Evolutionary conservation across 768 basidiomycete genomes (phyloP).

Genomic region (Leccinum subgranulosum): DNA sequence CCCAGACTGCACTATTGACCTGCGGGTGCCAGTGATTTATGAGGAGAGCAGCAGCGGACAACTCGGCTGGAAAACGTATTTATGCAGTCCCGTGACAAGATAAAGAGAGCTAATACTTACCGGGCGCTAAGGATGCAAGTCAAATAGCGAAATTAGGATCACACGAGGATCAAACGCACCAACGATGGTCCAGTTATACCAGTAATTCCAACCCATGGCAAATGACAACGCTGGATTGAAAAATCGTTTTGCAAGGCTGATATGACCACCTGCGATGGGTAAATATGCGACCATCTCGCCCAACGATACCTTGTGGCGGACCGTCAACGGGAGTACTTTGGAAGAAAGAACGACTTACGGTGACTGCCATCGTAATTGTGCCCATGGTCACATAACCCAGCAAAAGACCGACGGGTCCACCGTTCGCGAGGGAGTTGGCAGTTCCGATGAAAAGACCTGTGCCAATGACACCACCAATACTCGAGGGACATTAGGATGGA

Average conservation of each 20-base stretch:
- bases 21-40: not conserved
- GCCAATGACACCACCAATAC: slow-evolving; percentile 47
- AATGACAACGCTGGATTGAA: slow-evolving; percentile 70
- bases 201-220: slow-evolving; percentile 54
- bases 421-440: slow-evolving; percentile 24
- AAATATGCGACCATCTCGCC: slow-evolving; percentile 64
- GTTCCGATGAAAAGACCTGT: not conserved
- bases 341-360: slow-evolving; percentile 17
- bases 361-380: slow-evolving; percentile 31
- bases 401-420: slow-evolving; percentile 42
- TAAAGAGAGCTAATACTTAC: not conserved
- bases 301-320: slow-evolving; percentile 40
- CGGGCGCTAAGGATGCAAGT: not conserved
- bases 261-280: slow-evolving; percentile 77
- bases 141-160: not conserved
- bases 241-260: slow-evolving; percentile 78
- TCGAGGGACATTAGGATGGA: slow-evolving; percentile 20
- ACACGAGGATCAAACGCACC: slow-evolving; percentile 1
- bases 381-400: slow-evolving; percentile 37
- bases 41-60: not conserved
- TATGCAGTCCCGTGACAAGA: not conserved
- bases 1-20: not conserved
- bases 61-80: not conserved
- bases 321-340: not conserved
- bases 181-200: slow-evolving; percentile 35